Base-by-base conservation (phyloP, 352 stramenopile genomes). In the Peronospora destructor region DNA sequence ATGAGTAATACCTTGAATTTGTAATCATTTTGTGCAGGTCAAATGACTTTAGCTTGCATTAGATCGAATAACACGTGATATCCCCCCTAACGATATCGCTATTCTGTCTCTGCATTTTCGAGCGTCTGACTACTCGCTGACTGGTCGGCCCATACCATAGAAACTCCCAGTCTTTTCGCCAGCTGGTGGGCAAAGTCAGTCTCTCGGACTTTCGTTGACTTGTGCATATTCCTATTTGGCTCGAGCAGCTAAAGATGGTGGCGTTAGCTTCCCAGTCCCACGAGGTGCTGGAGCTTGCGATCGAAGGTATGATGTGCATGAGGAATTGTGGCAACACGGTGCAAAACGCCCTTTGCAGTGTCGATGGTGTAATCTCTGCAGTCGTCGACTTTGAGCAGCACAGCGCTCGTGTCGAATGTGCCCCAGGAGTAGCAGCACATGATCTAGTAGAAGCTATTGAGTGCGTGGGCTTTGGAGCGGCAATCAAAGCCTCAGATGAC, bases 221-320 rank as follows among this genome's bases (percentile, higher is more conserved):
- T 21, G 1, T 21, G 3, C 19, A 21, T 10, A 30, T 6, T 6
- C 26, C 2, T 1, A 30, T 30, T n/a, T 30, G 8, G n/a, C n/a
- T 6, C 12, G 33, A 49, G n/a, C n/a, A n/a, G n/a, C n/a, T n/a
- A n/a, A n/a, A n/a, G 33, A 67, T 63, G 54, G 50, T 50, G 40
- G 45, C 28, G 17, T 23, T 36, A 34, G 17, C 45, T 43, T 49
- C 39, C 11, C 28, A 41, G 19, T 21, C 19, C 10, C 26, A 36
- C 19, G 36, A 57, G 1, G 29, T 35, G 26, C 33, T 58, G 35
- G 56, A 84, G 45, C 82, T 95, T 16, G 65, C 62, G 33, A 79
- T 98, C 33, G 94, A 98, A 49, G 89, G 91, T 44, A 96, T 97
- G 79, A 96, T 94, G 68, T 96, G 87, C 49, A 91, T 96, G 76